Percentiles rank a stretch among this genome's conserved stretches.
Evolutionary conservation across 1,284 basidiomycete species (phyloP).

Genomic region (Sphaerobolus stellatus): DNA sequence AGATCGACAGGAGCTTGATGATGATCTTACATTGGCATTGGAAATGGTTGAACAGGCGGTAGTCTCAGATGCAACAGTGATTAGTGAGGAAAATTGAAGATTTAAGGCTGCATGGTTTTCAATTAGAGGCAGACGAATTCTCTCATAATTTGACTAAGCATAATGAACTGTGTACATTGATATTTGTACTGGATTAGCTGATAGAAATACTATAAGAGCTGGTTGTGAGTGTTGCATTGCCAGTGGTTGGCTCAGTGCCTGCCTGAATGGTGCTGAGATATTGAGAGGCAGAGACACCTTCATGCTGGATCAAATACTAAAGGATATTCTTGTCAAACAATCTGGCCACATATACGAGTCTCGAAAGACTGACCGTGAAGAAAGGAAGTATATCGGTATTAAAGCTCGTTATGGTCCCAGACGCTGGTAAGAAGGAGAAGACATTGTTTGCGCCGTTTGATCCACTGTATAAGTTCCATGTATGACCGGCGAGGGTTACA

Average conservation of each 20-base stretch:
- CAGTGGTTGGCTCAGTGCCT: constrained; percentile 56
- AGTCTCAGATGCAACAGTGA: too few relatives aligned
- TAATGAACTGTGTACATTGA: too few relatives aligned
- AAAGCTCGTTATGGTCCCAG: constrained; percentile 48
- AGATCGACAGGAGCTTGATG: constrained; percentile 5
- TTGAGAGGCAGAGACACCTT: constrained; percentile 46
- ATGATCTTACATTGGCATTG: too few relatives aligned
- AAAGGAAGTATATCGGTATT: constrained; percentile 55
- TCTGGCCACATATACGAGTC: neutral
- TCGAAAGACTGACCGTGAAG: constrained; percentile 42
- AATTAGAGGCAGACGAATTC: too few relatives aligned
- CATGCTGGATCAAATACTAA: constrained; percentile 52
- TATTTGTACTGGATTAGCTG: too few relatives aligned
- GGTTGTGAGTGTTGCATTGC: constrained; percentile 52
- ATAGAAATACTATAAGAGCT: constrained; percentile 8
- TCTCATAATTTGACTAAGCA: too few relatives aligned
- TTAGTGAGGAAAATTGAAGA: too few relatives aligned
- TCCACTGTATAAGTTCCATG: constrained; percentile 60
- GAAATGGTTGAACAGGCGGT: too few relatives aligned
- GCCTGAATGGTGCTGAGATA: constrained; percentile 55
- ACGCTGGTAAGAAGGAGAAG: constrained; percentile 59
- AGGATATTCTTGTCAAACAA: constrained; percentile 1
- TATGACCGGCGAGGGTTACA: constrained; percentile 47
- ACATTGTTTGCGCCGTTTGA: constrained; percentile 60
- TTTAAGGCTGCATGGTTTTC: too few relatives aligned